Evolutionary conservation across 1,139 yeast species (phyloP).

Genomic region (Magnusiomyces ingens): DNA sequence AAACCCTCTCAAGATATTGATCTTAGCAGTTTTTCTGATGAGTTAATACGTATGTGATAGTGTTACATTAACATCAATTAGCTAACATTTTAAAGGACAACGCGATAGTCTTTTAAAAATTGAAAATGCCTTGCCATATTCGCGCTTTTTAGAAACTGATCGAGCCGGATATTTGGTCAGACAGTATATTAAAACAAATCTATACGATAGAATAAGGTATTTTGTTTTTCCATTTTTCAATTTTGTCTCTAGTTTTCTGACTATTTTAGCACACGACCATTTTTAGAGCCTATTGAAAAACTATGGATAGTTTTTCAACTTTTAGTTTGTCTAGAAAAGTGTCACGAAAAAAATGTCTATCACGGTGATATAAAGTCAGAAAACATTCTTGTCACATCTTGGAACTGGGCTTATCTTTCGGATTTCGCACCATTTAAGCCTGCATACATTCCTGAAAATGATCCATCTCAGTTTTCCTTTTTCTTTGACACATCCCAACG

Average conservation of each 20-base stretch:
- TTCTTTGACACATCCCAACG: slow-evolving; percentile 87
- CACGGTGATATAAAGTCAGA: slow-evolving; percentile 95
- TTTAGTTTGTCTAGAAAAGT: slow-evolving; percentile 49
- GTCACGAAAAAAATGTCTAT: slow-evolving; percentile 55
- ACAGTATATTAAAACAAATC: slow-evolving; percentile 67
- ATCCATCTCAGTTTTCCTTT: slow-evolving; percentile 89
- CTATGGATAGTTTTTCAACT: slow-evolving; percentile 80
- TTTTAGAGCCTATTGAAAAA: slow-evolving; percentile 73
- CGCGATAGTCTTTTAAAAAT: slow-evolving; percentile 39
- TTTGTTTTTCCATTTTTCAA: not conserved
- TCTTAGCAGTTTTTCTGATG: slow-evolving; percentile 24
- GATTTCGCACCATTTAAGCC: slow-evolving; percentile 90
- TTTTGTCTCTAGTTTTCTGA: not conserved
- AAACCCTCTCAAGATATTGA: slow-evolving; percentile 53
- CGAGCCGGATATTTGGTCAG: slow-evolving; percentile 87
- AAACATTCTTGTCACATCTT: slow-evolving; percentile 76
- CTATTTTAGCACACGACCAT: slow-evolving; percentile 61
- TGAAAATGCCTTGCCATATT: slow-evolving; percentile 65
- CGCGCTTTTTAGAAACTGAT: slow-evolving; percentile 74
- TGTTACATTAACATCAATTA: slow-evolving; percentile 4
- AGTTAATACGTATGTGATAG: slow-evolving; percentile 20
- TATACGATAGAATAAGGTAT: slow-evolving; percentile 69
- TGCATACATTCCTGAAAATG: slow-evolving; percentile 78
- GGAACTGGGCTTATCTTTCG: slow-evolving; percentile 78
- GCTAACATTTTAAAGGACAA: slow-evolving; percentile 22